phyloP scores from a whole-genome alignment of 75 land plant species.

The Larix kaempferi region DNA sequence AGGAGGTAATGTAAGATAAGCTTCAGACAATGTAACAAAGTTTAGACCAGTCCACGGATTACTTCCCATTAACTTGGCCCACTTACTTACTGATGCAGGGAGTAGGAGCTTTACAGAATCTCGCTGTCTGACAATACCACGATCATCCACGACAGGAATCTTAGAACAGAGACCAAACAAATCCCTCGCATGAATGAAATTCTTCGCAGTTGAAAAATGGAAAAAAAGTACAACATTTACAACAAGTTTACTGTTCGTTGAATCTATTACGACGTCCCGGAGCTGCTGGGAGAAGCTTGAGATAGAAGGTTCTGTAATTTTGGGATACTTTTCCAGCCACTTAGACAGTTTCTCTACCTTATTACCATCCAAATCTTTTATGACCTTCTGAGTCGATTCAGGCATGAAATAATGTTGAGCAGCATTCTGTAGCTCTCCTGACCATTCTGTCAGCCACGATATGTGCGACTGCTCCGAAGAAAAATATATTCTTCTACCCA shows the following conservation, averaged over 20 bases:
- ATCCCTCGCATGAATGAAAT: not conserved
- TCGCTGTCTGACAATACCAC: too few species aligned
- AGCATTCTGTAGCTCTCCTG: constrained; percentile 13
- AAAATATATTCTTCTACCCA: not conserved
- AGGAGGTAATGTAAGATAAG: not conserved
- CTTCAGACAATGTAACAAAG: not conserved
- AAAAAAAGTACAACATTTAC: constrained; percentile 32
- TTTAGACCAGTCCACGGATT: not conserved
- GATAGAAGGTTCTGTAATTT: constrained; percentile 7
- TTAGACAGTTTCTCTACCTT: not conserved
- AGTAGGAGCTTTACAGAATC: not conserved
- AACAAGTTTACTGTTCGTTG: constrained; percentile 1
- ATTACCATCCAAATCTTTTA: not conserved
- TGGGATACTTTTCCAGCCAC: constrained; percentile 18
- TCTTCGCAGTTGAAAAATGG: constrained; percentile 15
- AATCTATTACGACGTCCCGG: not conserved
- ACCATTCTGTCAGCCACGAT: constrained; percentile 41
- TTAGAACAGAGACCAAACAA: too few species aligned
- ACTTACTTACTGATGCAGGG: constrained; percentile 41
- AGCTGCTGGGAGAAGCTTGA: constrained; percentile 8
- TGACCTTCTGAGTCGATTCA: constrained; percentile 5
- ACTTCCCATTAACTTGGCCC: constrained; percentile 22
- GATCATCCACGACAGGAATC: constrained; percentile 30
- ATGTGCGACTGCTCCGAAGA: not conserved
- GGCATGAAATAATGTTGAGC: constrained; percentile 21